Evolutionary conservation across 169 alveolate species (phyloP), one percentile per base, ranked within the genome.

Genomic region (Eimeria falciformis): DNA sequence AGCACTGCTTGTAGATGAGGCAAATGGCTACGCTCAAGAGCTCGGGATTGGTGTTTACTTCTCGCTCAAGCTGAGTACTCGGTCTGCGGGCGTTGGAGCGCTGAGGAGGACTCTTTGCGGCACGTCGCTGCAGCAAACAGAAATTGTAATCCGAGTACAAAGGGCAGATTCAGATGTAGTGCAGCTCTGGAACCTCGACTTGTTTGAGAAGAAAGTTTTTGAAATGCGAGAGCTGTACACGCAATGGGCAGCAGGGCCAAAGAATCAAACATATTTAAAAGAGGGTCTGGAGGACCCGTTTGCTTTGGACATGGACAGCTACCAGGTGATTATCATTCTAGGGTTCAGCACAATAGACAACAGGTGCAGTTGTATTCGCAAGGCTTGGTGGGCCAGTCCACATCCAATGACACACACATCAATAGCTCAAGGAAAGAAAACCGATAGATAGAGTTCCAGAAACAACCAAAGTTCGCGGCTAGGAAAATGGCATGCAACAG

Each of bases 1-100:
- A 40, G 88, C 88, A 45, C 53, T 91, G 66, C 81, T 91, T 14
- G 81, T 81, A 27, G 94, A 91, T 3, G 94, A 91, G 25, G 94
- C 94, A 2, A 91, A 91, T 50, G 78, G 90, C 33, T 79, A 79
- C 37, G 91, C 91, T 9, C 91, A 91, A n/a, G 91, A 91, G 68
- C 83, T 91, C 29, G 91, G 94, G 5, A 58, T 77, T 5, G 94
- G 88, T 45, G 87, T 81, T 12, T 81, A 45, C 91, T 91, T 91
- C 84, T 91, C 91, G 18, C 90, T 78, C 33, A 91, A 91, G 87
- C 69, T 91, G 27, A 66, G 66, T 71, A 81, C 87, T 29, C 27
- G 27, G 81, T 65, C 83, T 23, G 29, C 85, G 29, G 23, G 77
- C 5, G 75, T 25, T 29, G 55, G 73, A 1, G 75, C 68, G 33